Base-by-base conservation (phyloP, 1,284 basidiomycete species). In the Irpex sp. region DNA sequence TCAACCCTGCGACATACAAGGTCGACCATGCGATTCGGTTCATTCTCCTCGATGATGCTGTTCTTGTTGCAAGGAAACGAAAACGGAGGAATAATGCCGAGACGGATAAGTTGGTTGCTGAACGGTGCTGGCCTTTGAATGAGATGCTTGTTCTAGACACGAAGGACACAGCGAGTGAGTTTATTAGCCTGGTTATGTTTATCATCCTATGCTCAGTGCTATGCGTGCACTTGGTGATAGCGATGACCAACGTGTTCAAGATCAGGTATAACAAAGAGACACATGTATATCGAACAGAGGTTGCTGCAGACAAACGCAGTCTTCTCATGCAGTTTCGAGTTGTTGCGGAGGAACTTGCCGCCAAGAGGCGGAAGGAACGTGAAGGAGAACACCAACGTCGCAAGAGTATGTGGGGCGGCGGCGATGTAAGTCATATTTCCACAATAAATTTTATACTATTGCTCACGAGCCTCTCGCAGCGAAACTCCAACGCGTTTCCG, bases 1-100 rank as follows among this genome's bases (percentile, higher is more conserved):
- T 99, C 54, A 97, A 99, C 68, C 83, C 95, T 0, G 97, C 97
- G 1, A 99, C 97, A 0, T 99, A 98, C 83, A 97, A 95, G 75
- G 86, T 93, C 9, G 89, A 92, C 61, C 92, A 94, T 63, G 84
- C 87, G 50, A 94, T 97, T 39, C 90, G 92, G 65, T 90, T 99
- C 68, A 93, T 98, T 60, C 79, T 99, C 7, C 81, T 99, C 13
- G 95, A 97, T 71, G 97, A 99, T 74, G 83, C 93, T 9, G 86
- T 99, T 9, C 81, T 99, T 21, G 90, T 98, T 0, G 95, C 95
- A 0, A 84, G 92, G 59, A 82, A 83, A 68, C 77, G 87, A 61
- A 69, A 73, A 63, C 77, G 85, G 61, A 63, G 75, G 35, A 83
- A 85, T 68, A 79, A 78, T 13, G 78, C 74, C 0, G 83, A 76